Conservation (phyloP, 75 land plant genomes). For the Cunninghamia lanceolata region DNA sequence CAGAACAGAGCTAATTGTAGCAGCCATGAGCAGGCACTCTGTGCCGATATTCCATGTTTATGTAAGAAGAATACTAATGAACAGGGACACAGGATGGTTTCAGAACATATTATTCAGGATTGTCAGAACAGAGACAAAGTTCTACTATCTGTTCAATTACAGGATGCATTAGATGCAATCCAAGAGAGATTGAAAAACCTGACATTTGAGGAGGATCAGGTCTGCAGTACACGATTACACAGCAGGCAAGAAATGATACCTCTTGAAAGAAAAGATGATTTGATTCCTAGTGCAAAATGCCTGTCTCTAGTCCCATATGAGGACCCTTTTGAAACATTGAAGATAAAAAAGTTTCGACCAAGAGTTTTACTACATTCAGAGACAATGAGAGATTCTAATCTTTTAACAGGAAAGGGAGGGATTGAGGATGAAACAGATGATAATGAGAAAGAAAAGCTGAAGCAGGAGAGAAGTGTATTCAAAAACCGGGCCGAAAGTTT, state of each 20-base stretch:
- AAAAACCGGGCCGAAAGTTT: constrained; percentile 23
- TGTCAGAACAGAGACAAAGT: background rate
- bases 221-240: background rate
- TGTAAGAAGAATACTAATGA: background rate
- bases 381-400: constrained; percentile 19
- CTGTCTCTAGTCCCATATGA: constrained; percentile 15
- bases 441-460: constrained; percentile 14
- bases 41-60: background rate
- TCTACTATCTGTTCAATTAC: background rate
- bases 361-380: constrained; percentile 21
- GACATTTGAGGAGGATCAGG: background rate
- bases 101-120: background rate
- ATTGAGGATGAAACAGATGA: background rate
- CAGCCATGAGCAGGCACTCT: background rate
- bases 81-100: background rate
- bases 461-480: constrained; percentile 17
- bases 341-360: constrained; percentile 20
- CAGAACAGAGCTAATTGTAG: background rate
- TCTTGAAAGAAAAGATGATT: constrained; percentile 7
- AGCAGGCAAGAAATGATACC: constrained; percentile 14
- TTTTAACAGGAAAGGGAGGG: constrained; percentile 16
- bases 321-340: constrained; percentile 13
- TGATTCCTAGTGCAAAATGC: background rate
- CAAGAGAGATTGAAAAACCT: background rate
- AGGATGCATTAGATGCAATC: background rate